These are phyloP conservation scores for Orbilia quercus DNA, from an alignment of 2,329 filamentous ascomycete genomes.

Conservation along the genomic window DNA sequence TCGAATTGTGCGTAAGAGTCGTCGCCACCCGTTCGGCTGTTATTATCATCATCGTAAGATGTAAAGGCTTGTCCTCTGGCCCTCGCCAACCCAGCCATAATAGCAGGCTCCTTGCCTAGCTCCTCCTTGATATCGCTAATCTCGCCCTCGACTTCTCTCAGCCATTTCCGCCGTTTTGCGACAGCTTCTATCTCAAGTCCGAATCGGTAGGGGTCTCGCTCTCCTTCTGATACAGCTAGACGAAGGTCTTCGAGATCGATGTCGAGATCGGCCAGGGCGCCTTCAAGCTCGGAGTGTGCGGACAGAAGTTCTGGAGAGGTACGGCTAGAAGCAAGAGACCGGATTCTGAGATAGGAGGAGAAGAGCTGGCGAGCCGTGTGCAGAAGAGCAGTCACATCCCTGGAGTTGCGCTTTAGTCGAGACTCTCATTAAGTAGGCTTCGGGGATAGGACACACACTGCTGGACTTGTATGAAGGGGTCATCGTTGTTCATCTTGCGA, in stretches of 20 bases:
- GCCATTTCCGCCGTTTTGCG: conserved; percentile 79
- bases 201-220: conserved; percentile 86
- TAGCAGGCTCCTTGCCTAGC: conserved; percentile 69
- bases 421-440: conserved; percentile 17
- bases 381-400: conserved; percentile 88
- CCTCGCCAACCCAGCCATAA: conserved; percentile 62
- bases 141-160: conserved; percentile 89
- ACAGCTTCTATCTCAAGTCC: conserved; percentile 87
- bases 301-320: conserved; percentile 85
- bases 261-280: conserved; percentile 74
- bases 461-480: conserved; percentile 61
- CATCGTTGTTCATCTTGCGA: conserved; percentile 57
- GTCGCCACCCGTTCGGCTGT: conserved; percentile 65
- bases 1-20: conserved; percentile 84
- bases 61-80: conserved; percentile 65
- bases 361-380: conserved; percentile 85
- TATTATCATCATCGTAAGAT: conserved; percentile 66
- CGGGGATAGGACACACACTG: conserved; percentile 54
- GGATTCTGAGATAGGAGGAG: conserved; percentile 94
- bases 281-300: conserved; percentile 76
- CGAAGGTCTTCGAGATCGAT: conserved; percentile 90
- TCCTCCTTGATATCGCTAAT: conserved; percentile 89
- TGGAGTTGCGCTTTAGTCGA: conserved; percentile 63
- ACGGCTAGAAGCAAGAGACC: conserved; percentile 74
- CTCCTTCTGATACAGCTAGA: conserved; percentile 85